Evolutionary conservation across 2,329 filamentous ascomycete species (phyloP), one percentile per base, ranked within the genome.

Genomic region (Penicillium sp.): DNA sequence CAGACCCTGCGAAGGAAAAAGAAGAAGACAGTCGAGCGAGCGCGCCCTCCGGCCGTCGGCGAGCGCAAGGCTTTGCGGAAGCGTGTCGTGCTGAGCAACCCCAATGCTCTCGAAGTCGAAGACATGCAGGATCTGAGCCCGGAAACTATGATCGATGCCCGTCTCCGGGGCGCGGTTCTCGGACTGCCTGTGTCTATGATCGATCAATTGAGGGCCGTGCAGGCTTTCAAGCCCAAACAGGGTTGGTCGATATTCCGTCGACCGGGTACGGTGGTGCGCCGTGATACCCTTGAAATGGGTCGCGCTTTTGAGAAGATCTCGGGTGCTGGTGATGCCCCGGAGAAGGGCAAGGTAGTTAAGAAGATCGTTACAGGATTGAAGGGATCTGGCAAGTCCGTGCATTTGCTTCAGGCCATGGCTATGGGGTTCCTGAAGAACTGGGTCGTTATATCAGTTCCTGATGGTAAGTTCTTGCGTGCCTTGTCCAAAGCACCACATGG

Each of bases 221-320:
- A 94, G 59, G 88, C 86, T 3, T 98, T 98, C 73, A 94, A 95
- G 75, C 73, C 80, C 14, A 85, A 80, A 15, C 92, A 96, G 73
- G 80, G 77, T 48, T 98, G 92, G 89, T 77, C 75, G 42, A 69
- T 95, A 55, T 98, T 96, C 67, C 73, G 85, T 52, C 76, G 80
- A 50, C 92, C 92, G 16, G 84, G 85, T 39, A 77, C 83, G 37
- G 69, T 98, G 59, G 70, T 95, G 45, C 77, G 89, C 52, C 72
- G 76, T 41, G 86, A 95, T 70, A 84, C 84, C n/a, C 69, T 85
- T 27, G 75, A 84, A 43, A 55, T 95, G 54, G 75, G 77, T n/a
- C 71, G 69, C 52, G 70, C 74, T 49, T 73, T 95, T 54, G 71
- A 78, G 38, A 63, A 70, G 6, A 73, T 79, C 6, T 69, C 70